phyloP scores from a whole-genome alignment of 2,329 filamentous ascomycete species.

The Aspergillus sp. region DNA sequence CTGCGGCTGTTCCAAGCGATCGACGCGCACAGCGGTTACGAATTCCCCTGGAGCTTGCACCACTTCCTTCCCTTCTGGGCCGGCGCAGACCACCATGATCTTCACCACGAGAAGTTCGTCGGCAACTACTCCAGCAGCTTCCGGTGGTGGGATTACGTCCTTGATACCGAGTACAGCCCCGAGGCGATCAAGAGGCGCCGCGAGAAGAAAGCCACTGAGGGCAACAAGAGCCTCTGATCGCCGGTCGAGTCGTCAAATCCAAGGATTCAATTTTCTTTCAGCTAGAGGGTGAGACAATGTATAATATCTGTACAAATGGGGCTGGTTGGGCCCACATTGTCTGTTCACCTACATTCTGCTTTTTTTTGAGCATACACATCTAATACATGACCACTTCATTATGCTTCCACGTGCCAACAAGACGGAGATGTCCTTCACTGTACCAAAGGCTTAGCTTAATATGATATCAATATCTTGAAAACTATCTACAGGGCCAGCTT shows the following conservation, averaged over 20 bases:
- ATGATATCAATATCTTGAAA: too few relatives aligned
- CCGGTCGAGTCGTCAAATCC: neutral
- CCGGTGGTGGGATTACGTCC: constrained; percentile 95
- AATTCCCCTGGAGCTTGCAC: constrained; percentile 95
- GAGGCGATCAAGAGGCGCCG: constrained; percentile 82
- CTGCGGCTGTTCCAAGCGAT: constrained; percentile 95
- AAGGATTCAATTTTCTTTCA: neutral
- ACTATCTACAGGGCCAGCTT: too few relatives aligned
- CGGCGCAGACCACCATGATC: constrained; percentile 91
- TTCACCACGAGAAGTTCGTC: constrained; percentile 97
- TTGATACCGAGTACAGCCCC: constrained; percentile 89
- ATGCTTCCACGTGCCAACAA: too few relatives aligned
- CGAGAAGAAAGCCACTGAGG: constrained; percentile 48
- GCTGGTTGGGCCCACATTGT: too few relatives aligned
- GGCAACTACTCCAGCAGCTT: constrained; percentile 98
- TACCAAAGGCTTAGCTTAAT: too few relatives aligned
- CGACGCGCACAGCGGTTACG: constrained; percentile 95
- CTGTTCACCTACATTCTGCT: too few relatives aligned
- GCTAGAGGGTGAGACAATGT: too few relatives aligned
- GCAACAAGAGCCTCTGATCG: constrained; percentile 22
- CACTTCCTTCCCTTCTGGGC: constrained; percentile 98
- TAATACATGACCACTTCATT: too few relatives aligned
- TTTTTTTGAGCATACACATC: too few relatives aligned
- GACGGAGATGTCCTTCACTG: too few relatives aligned
- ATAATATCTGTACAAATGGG: too few relatives aligned